Percentiles rank a stretch among this genome's conserved stretches.
Evolutionary conservation across 176 grass and related monocot genomes (phyloP).

Genomic region (Carex kokanica): DNA sequence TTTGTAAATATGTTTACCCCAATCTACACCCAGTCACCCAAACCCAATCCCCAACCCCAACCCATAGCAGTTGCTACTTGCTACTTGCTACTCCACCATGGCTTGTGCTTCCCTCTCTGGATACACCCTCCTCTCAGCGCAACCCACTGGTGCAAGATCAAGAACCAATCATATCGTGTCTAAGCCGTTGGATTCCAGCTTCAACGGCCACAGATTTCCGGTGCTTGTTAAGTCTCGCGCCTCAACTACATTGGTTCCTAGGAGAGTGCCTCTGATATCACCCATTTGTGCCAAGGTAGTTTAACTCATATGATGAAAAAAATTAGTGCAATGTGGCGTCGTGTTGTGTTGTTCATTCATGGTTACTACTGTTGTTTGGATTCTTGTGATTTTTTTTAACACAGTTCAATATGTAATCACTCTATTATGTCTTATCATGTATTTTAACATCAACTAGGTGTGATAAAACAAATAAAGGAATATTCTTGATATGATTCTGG

Average conservation of each 20-base stretch:
- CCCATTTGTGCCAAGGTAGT: slow-evolving; percentile 27
- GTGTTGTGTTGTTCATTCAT: neutral
- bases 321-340: neutral
- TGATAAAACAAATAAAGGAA: neutral
- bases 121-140: slow-evolving; percentile 9
- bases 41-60: slow-evolving; percentile 25
- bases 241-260: neutral
- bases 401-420: neutral
- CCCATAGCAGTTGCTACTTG: neutral
- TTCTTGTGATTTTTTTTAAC: neutral
- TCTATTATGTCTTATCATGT: neutral
- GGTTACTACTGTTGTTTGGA: too few species aligned
- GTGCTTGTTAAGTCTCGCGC: neutral
- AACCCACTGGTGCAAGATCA: neutral
- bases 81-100: neutral
- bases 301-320: neutral
- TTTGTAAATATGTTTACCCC: neutral
- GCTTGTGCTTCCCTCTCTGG: slow-evolving; percentile 5
- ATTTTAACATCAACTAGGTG: neutral
- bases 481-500: neutral
- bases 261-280: neutral
- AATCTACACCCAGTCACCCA: slow-evolving; percentile 10
- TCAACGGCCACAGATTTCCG: neutral
- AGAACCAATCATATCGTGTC: neutral
- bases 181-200: neutral